A percentile compares a stretch with the other conserved stretches of the same genome.
Conservation (phyloP, 768 basidiomycete species). For the Boletales sp. region DNA sequence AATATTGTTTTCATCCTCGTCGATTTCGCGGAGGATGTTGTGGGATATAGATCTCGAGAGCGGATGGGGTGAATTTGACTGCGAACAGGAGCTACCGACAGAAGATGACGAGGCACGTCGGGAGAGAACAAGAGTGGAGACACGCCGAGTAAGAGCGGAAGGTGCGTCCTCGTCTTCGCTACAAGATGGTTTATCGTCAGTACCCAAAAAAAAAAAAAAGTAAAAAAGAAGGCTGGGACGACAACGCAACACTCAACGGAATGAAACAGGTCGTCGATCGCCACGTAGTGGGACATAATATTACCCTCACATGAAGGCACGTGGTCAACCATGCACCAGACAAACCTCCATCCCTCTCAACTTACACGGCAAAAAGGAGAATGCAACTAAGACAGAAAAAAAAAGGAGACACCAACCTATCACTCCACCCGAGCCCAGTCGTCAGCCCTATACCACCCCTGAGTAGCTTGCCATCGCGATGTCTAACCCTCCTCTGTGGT, state of each 20-base stretch:
- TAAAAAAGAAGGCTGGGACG: neutral
- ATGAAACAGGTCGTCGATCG: conserved; percentile 1
- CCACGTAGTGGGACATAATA: neutral
- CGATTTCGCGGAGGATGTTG: conserved; percentile 27
- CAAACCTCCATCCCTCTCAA: too few species aligned
- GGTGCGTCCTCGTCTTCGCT: conserved; percentile 76
- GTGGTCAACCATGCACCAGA: too few species aligned
- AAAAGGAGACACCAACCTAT: conserved; percentile 44
- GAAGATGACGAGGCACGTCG: conserved; percentile 45
- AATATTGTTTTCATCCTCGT: conserved; percentile 8
- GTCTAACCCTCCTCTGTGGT: conserved; percentile 49
- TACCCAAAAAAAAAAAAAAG: conserved; percentile 8
- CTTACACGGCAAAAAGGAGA: neutral
- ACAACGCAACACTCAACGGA: too few species aligned
- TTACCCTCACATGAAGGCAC: conserved; percentile 10
- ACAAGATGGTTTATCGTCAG: conserved; percentile 4
- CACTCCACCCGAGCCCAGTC: conserved; percentile 73
- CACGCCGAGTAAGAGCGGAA: conserved; percentile 58
- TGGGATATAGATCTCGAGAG: conserved; percentile 29
- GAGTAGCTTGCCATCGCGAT: conserved; percentile 57
- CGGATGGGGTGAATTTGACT: conserved; percentile 11
- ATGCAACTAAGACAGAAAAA: neutral
- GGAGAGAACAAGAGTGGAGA: conserved; percentile 54
- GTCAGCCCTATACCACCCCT: conserved; percentile 65
- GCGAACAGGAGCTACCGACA: conserved; percentile 23